These are phyloP conservation scores for Puccinia hordei DNA, from an alignment of 1,284 basidiomycete species.

Conservation along the genomic window DNA sequence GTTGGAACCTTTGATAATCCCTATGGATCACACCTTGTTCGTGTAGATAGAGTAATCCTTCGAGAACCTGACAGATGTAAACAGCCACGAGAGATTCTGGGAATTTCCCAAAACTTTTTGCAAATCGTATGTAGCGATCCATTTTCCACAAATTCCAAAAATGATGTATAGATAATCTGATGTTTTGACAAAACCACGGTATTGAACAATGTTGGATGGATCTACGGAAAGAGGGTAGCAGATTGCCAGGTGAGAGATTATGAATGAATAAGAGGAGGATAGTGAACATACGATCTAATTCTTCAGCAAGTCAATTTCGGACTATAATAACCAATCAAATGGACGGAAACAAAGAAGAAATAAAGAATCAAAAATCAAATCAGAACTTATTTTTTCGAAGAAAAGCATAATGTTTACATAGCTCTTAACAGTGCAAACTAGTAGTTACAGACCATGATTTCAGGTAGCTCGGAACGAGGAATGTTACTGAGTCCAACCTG, in stretches of 20 bases:
- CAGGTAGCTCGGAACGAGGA: constrained; percentile 84
- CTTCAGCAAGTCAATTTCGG: constrained; percentile 95
- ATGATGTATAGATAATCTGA: constrained; percentile 93
- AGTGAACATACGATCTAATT: constrained; percentile 74
- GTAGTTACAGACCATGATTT: constrained; percentile 97
- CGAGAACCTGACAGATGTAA: constrained; percentile 86
- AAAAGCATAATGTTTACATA: too few species aligned
- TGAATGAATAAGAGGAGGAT: background rate
- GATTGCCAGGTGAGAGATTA: background rate
- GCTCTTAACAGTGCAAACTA: too few species aligned
- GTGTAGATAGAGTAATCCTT: constrained; percentile 90
- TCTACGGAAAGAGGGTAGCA: constrained; percentile 57
- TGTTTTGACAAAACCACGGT: constrained; percentile 95
- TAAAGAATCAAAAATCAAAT: constrained; percentile 22
- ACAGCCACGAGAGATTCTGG: constrained; percentile 93
- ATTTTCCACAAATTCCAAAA: constrained; percentile 92
- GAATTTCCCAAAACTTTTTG: constrained; percentile 94
- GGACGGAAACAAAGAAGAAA: too few species aligned
- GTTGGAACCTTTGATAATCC: constrained; percentile 98
- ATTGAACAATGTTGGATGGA: constrained; percentile 96
- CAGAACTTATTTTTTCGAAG: background rate
- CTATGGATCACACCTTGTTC: constrained; percentile 97
- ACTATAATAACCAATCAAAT: too few species aligned
- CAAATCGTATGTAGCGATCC: constrained; percentile 91
- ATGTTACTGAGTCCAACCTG: constrained; percentile 77